Base-by-base conservation (phyloP, 495 filamentous ascomycete genomes). In the Hypoxylon cercidicola region DNA sequence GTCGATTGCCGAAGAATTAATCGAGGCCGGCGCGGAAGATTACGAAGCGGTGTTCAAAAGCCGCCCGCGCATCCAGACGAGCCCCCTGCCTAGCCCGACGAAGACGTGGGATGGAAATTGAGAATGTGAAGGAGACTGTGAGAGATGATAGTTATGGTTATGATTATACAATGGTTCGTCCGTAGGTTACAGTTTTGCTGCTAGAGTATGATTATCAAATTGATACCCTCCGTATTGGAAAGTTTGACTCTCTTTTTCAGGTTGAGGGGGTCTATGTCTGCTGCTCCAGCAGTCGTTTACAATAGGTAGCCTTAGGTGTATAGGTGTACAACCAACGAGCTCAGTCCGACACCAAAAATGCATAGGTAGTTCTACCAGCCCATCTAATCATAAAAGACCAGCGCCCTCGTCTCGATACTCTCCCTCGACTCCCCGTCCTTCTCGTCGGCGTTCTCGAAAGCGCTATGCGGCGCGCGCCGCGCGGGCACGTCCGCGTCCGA, bases 11-110 rank as follows among this genome's bases (percentile, higher is more conserved):
- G 75, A 76, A 12, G 72, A 71, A 18, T 53, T 77, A 10, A 69
- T 75, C 2, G 71, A 79, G 56, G 49, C 23, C 60, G 73, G 61
- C n/a, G 85, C 88, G 49, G 88, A 87, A 13, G 90, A 91, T 65
- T 93, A 95, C 70, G 89, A 90, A 47, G 90, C 89, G 50, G 88
- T 97, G 1, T 97, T 97, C 76, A 93, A 88, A 76, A 92, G 90
- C 37, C 75, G 93, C 60, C 93, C 93, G 1, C 90, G 88, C 63
- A 82, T 97, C 54, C 89, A 87, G 52, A 81, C 81, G 6, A 96
- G 93, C 76, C 91, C 92, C n/a, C 74, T 87, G 3, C 78, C 83
- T 2, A 88, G 85, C 25, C 88, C 88, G 8, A 64, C 46, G 8
- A 76, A 64, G 65, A 50, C 44, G 40, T 62, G 70, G 50, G 65